These are phyloP conservation scores for Rubroshorea leprosula DNA, from an alignment of 345 rosid species.

Conservation along the genomic window DNA sequence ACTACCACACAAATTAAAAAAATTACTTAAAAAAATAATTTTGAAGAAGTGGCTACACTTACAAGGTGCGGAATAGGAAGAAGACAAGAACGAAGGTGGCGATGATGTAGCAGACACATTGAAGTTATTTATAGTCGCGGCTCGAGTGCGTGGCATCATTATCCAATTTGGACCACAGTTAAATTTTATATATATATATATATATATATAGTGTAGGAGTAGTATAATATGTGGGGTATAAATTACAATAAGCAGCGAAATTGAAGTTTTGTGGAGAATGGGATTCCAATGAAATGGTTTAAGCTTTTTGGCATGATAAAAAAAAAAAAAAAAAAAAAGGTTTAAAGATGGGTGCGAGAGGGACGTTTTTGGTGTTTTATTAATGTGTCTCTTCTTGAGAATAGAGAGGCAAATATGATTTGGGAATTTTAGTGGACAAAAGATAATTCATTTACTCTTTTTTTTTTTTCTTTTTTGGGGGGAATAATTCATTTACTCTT, in stretches of 20 bases:
- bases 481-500: background rate
- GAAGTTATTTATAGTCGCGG: constrained; percentile 16
- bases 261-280: constrained; percentile 17
- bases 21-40: no score
- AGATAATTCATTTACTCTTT: background rate
- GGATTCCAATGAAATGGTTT: constrained; percentile 7
- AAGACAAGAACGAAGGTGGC: constrained; percentile 3
- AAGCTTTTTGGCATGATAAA: no score
- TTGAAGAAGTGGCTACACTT: constrained; percentile 8
- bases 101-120: constrained; percentile 6
- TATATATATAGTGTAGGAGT: no score
- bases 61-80: constrained; percentile 3
- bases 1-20: no score
- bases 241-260: no score
- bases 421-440: constrained; percentile 5
- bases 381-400: constrained; percentile 18
- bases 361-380: constrained; percentile 5
- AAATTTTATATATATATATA: no score
- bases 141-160: constrained; percentile 20
- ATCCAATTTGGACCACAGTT: constrained; percentile 18
- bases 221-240: no score
- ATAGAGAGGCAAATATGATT: constrained; percentile 18
- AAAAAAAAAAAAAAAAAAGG: background rate
- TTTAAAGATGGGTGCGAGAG: background rate
- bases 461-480: background rate